Conservation (phyloP, 352 stramenopile genomes). For the Pythium vanterpoolii region DNA sequence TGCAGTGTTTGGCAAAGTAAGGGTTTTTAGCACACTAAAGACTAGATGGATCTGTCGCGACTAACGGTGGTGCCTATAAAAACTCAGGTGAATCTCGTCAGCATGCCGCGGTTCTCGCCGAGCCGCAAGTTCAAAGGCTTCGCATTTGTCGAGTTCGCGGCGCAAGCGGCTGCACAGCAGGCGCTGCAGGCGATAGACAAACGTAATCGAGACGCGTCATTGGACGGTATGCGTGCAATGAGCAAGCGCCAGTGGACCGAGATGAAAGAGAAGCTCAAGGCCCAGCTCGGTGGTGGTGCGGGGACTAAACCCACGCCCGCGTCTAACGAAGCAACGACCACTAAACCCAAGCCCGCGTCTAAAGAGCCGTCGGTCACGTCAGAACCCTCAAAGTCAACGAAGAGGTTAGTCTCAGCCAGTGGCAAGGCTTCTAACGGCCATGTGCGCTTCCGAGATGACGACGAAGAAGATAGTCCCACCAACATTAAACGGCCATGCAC, state of each 20-base stretch:
- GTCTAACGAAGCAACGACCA: background rate
- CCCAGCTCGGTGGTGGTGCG: constrained; percentile 22
- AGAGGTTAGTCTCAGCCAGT: background rate
- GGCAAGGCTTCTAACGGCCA: constrained; percentile 19
- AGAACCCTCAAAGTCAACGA: background rate
- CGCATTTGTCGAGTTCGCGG: constrained; percentile 77
- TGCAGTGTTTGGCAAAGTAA: constrained; percentile 57
- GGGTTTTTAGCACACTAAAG: background rate
- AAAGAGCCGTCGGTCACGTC: background rate
- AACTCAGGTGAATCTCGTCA: constrained; percentile 60
- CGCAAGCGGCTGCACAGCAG: constrained; percentile 25
- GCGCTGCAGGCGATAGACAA: constrained; percentile 24
- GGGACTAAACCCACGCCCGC: background rate
- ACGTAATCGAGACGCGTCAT: constrained; percentile 13
- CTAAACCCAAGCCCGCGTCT: background rate
- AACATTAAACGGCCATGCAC: background rate
- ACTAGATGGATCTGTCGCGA: background rate
- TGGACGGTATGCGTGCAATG: constrained; percentile 52
- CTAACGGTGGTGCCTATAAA: background rate
- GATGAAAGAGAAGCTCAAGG: constrained; percentile 67
- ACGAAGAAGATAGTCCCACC: constrained; percentile 14
- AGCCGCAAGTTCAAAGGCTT: constrained; percentile 78
- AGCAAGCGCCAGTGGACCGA: constrained; percentile 51
- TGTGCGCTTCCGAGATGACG: constrained; percentile 40
- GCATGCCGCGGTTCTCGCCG: constrained; percentile 63